Base-by-base conservation (phyloP, 805 yeast species). In the Cyberlindnera samutprakarnensis region DNA sequence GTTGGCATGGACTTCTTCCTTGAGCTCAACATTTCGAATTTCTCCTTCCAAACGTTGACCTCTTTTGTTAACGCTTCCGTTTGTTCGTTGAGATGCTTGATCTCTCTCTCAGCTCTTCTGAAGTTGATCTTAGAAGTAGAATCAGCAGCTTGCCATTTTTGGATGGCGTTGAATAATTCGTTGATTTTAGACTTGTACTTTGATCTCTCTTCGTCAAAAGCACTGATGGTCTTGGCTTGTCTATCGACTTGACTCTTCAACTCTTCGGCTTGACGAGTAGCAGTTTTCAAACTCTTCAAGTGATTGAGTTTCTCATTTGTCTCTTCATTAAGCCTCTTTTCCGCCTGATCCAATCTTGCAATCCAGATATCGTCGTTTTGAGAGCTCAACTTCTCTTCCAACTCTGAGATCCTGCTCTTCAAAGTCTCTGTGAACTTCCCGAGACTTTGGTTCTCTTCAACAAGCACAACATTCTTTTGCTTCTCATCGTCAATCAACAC, bases 391-490 rank as follows among this genome's bases (percentile, higher is more conserved):
- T 71, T 69, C 2, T 56, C 59, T 42, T 77, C 77, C 18, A 72
- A 47, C 6, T 58, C 62, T 18, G 60, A 51, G 9, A 72, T 58
- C 42, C 72, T 70, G 12, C 38, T 35, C 32, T 59, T 64, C 39
- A 81, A 54, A 30, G 75, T 73, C 22, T 56, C 56, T 44, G 78
- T 75, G 37, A 65, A 67, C 39, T 66, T 76, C 18, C 69, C 71
- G 26, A 81, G 49, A 2, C 80, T 69, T 45, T 75, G 76, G 46
- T 78, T 80, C 48, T 82, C 92, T 52, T 82, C 85, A 16, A 63
- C 57, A 5, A 76, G 54, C 30, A 75, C 72, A 35, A 78, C 59
- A 24, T 70, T 66, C 28, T 74, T 74, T 27, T 70, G 69, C 37
- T 75, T 69, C 33, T 68, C 60, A 11, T 51, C 51, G 26, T 61